Percentiles rank a stretch among this genome's conserved stretches.
Evolutionary conservation across 345 rosid species (phyloP).

Genomic region (Citrus inodora): DNA sequence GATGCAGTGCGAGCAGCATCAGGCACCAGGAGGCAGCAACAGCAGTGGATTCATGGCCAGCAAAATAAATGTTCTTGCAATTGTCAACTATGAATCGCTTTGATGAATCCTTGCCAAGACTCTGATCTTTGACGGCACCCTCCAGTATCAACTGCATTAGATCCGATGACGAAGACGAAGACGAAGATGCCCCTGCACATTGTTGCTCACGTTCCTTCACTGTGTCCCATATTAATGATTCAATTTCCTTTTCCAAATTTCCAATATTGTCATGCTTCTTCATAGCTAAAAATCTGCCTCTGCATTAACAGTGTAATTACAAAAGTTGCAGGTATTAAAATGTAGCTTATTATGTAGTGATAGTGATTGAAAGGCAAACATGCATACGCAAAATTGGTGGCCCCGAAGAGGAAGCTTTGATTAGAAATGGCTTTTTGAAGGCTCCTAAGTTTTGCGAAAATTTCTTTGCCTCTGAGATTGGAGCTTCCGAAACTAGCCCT

Average conservation of each 20-base stretch:
- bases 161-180: constrained; percentile 30
- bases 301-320: neutral
- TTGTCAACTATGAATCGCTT: constrained; percentile 70
- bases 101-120: constrained; percentile 36
- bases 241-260: constrained; percentile 57
- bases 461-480: constrained; percentile 44
- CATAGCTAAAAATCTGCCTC: constrained; percentile 32
- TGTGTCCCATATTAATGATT: constrained; percentile 64
- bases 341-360: neutral
- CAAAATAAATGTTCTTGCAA: constrained; percentile 81
- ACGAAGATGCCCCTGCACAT: constrained; percentile 23
- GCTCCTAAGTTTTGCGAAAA: constrained; percentile 44
- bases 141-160: constrained; percentile 67
- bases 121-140: constrained; percentile 41
- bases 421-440: constrained; percentile 38
- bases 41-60: constrained; percentile 78
- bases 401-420: constrained; percentile 23
- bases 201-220: constrained; percentile 51
- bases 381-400: constrained; percentile 22
- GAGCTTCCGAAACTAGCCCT: constrained; percentile 56
- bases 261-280: constrained; percentile 38
- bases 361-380: neutral
- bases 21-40: constrained; percentile 79
- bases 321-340: neutral
- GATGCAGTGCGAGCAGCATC: constrained; percentile 77